Evolutionary conservation across 345 rosid genomes (phyloP), one percentile per base, ranked within the genome.

Genomic region (Salix caprea): DNA sequence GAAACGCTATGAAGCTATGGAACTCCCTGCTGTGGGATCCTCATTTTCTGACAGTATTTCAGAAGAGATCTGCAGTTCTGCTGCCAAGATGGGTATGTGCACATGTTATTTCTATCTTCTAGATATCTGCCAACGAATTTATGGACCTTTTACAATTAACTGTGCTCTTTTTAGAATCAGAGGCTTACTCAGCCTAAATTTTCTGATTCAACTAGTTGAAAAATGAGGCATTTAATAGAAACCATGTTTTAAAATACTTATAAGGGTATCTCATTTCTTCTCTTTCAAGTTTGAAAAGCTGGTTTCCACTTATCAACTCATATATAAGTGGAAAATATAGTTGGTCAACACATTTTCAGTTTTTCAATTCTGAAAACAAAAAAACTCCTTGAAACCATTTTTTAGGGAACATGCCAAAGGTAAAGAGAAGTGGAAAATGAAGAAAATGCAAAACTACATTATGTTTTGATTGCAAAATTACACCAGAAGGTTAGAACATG

Each of bases 61-160:
- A 7, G 99, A 94, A 89, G 99, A 92, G 83, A 96, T 96, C 58
- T 96, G 99, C 83, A 91, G 32, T 77, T 96, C 98, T 77, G 98
- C 99, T 74, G 96, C 99, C 81, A 94, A 91, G 86, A 96, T 96
- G 98, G 99, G 99, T 96, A 84, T 84, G 88, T 23, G 67, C 37
- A 72, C 66, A 36, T 36, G 71, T 67, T 70, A 58, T 4, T 36
- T 50, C 40, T 48, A 16, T 37, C 61, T 65, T 74, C 16, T 34
- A 19, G 32, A 46, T 62, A 32, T 62, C 69, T 42, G 7, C 19
- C 14, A 64, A 54, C 10, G 28, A 58, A 58, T 58, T 23, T 58
- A 10, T 58, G 16, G 6, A 46, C 52, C 52, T 14, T 14, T 46
- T 46, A 46, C 52, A 3, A 4, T 46, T 46, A 46, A 46, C 6